phyloP scores from a whole-genome alignment of 116 monocot species.

The Thalassia testudinum region DNA sequence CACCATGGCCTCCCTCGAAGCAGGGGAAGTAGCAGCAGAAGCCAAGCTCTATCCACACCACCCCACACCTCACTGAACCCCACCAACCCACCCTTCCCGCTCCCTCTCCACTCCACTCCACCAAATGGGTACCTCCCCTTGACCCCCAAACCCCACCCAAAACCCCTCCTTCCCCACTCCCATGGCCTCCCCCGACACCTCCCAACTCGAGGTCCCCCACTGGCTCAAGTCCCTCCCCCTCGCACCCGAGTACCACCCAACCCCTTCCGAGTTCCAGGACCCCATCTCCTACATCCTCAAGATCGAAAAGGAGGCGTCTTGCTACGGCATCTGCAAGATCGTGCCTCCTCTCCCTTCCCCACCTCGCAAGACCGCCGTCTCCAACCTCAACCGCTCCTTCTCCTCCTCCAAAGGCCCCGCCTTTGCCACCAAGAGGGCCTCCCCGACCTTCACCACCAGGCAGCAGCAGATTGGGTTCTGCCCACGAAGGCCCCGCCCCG shows the following conservation, averaged over 20 bases:
- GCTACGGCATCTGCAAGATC: constrained; percentile 95
- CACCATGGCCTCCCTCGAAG: not conserved
- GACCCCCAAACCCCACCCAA: not conserved
- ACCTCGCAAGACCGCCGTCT: constrained; percentile 42
- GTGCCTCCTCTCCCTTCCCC: constrained; percentile 72
- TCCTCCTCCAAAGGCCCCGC: constrained; percentile 16
- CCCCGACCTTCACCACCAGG: constrained; percentile 52
- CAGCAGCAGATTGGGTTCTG: constrained; percentile 89
- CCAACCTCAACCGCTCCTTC: constrained; percentile 72
- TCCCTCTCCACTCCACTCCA: not conserved
- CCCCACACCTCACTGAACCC: no score
- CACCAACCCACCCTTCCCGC: not conserved
- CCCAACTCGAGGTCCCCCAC: constrained; percentile 29
- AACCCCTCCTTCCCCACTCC: not conserved
- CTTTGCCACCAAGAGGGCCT: constrained; percentile 4
- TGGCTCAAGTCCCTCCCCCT: constrained; percentile 77
- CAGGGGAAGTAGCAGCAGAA: not conserved
- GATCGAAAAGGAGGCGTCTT: constrained; percentile 70
- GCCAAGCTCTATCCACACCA: no score
- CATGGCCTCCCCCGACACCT: constrained; percentile 4
- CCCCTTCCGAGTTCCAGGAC: constrained; percentile 70
- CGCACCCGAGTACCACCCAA: constrained; percentile 86
- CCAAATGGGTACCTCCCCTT: not conserved
- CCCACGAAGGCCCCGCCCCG: constrained; percentile 72
- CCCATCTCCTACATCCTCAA: constrained; percentile 86